Evolutionary conservation across 192 early-diverging fungal species (phyloP).

Genomic region (Coemansia sp.): DNA sequence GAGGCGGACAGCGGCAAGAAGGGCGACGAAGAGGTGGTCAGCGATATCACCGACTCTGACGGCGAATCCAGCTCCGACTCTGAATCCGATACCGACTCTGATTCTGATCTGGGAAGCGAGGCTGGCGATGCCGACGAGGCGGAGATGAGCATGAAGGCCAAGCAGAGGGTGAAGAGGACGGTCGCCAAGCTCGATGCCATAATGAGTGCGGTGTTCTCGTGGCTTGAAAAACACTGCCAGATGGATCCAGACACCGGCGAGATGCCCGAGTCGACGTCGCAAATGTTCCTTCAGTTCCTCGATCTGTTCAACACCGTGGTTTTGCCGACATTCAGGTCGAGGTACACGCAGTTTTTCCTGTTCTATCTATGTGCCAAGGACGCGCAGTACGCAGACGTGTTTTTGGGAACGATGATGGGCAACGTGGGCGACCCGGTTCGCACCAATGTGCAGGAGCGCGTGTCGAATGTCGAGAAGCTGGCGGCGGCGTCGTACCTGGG

Average conservation of each 20-base stretch:
- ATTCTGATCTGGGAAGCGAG: slow-evolving; percentile 11
- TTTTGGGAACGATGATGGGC: slow-evolving; percentile 70
- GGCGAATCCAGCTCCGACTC: slow-evolving; percentile 6
- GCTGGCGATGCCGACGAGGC: slow-evolving; percentile 14
- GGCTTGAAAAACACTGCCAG: slow-evolving; percentile 49
- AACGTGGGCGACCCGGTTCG: slow-evolving; percentile 51
- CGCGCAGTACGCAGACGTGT: slow-evolving; percentile 68
- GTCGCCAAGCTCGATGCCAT: slow-evolving; percentile 73
- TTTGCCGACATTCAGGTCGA: slow-evolving; percentile 81
- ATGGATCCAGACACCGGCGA: slow-evolving; percentile 24
- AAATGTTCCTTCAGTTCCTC: slow-evolving; percentile 67
- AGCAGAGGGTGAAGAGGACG: slow-evolving; percentile 51
- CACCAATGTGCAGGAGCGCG: slow-evolving; percentile 46
- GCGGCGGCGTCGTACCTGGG: slow-evolving; percentile 81
- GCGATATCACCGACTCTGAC: slow-evolving; percentile 6
- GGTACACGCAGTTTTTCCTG: slow-evolving; percentile 88
- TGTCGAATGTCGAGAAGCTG: slow-evolving; percentile 66
- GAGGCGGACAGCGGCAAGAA: slow-evolving; percentile 26
- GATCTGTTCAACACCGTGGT: slow-evolving; percentile 77
- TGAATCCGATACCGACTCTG: slow-evolving; percentile 35
- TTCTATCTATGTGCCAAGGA: slow-evolving; percentile 77
- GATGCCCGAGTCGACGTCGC: slow-evolving; percentile 36
- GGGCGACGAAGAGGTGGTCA: slow-evolving; percentile 7
- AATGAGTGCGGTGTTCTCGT: slow-evolving; percentile 64
- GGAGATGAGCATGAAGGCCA: slow-evolving; percentile 13